Evolutionary conservation across 2,329 filamentous ascomycete genomes (phyloP).

Genomic region (Microcera coccophila): DNA sequence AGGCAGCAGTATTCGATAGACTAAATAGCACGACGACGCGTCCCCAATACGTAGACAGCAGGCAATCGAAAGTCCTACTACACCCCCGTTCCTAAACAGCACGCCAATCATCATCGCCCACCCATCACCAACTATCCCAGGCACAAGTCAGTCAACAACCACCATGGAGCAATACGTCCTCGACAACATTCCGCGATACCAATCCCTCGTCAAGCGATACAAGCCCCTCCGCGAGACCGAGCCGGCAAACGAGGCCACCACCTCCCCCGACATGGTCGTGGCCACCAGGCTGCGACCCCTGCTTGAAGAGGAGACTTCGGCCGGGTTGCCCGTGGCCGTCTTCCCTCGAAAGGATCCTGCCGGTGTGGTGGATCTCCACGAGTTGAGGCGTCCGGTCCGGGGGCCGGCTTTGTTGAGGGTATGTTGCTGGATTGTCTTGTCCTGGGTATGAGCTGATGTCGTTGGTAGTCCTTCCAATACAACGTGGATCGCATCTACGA

Average conservation of each 20-base stretch:
- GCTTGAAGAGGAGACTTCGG: constrained; percentile 31
- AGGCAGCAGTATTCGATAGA: too few species aligned
- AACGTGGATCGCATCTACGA: constrained; percentile 36
- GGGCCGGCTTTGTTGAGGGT: constrained; percentile 32
- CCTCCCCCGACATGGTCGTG: constrained; percentile 32
- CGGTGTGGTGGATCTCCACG: constrained; percentile 35
- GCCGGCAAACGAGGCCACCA: constrained; percentile 2
- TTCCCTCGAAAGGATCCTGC: constrained; percentile 20
- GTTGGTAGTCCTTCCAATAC: constrained; percentile 31
- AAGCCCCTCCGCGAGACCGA: constrained; percentile 19
- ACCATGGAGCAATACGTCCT: constrained; percentile 34
- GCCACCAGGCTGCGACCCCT: constrained; percentile 36
- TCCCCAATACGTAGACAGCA: too few species aligned
- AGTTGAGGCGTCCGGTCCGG: constrained; percentile 32
- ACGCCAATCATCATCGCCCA: too few species aligned
- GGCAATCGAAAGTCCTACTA: too few species aligned
- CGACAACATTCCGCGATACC: constrained; percentile 29
- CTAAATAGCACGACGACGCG: too few species aligned
- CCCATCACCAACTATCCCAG: too few species aligned
- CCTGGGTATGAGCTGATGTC: neutral
- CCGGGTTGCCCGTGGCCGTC: constrained; percentile 28
- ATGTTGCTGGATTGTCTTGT: neutral
- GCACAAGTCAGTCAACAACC: too few species aligned
- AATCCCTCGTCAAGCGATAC: constrained; percentile 25
- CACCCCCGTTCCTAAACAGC: too few species aligned